phyloP scores from a whole-genome alignment of 768 basidiomycete genomes.

The Boletellus ananiceps region DNA sequence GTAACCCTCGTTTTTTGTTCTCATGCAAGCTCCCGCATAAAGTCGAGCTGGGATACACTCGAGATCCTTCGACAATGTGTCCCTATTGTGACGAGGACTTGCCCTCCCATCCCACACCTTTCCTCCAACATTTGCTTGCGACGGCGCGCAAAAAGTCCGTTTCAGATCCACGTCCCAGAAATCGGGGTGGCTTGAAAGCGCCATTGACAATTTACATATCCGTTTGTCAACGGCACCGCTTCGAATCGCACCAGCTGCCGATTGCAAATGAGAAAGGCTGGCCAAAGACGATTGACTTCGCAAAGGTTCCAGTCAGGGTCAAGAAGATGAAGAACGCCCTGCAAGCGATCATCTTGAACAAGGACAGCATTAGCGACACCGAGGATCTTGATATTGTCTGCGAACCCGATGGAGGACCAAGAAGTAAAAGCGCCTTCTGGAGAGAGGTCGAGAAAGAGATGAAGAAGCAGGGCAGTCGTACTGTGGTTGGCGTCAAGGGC shows the following conservation, averaged over 20 bases:
- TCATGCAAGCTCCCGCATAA: constrained; percentile 1
- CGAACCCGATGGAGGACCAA: constrained; percentile 17
- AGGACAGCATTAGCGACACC: constrained; percentile 22
- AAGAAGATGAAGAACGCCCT: constrained; percentile 45
- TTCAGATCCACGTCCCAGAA: constrained; percentile 61
- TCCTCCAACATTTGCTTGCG: constrained; percentile 50
- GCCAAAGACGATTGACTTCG: constrained; percentile 72
- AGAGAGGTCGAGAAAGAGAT: constrained; percentile 58
- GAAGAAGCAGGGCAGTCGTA: constrained; percentile 59
- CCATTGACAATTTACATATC: constrained; percentile 51
- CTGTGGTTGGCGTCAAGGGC: constrained; percentile 61
- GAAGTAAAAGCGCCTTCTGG: constrained; percentile 61
- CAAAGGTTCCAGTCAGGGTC: constrained; percentile 49
- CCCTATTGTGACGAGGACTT: constrained; percentile 77
- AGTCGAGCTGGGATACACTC: constrained; percentile 49
- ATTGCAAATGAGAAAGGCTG: constrained; percentile 67
- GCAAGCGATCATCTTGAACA: constrained; percentile 49
- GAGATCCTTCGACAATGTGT: constrained; percentile 67
- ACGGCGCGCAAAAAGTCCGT: constrained; percentile 50
- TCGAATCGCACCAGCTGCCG: constrained; percentile 70
- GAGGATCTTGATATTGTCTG: constrained; percentile 11
- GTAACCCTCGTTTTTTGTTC: neutral
- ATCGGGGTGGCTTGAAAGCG: constrained; percentile 59
- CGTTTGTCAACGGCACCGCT: constrained; percentile 74
- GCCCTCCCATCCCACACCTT: constrained; percentile 57